Evolutionary conservation across 2,329 filamentous ascomycete species (phyloP).

Genomic region (Elsinoe ampelina): DNA sequence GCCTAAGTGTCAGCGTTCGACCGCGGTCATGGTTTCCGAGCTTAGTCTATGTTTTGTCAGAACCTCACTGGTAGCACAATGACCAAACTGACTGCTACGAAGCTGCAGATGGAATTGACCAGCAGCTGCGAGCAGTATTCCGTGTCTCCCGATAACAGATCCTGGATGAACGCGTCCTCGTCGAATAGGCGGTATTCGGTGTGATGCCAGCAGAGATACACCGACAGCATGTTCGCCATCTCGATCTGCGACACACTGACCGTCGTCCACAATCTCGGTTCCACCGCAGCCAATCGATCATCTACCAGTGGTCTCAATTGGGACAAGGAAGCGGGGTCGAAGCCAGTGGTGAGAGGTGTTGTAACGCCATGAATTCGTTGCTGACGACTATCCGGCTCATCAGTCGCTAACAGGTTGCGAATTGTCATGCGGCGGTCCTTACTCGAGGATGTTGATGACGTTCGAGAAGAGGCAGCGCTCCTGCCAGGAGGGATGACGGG

Average conservation of each 20-base stretch:
- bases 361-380: neutral
- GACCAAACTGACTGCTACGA: neutral
- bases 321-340: neutral
- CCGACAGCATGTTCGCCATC: constrained; percentile 1
- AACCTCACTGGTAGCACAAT: neutral
- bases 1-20: neutral
- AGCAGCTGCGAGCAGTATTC: neutral
- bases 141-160: neutral
- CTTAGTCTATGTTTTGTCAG: neutral
- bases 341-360: neutral
- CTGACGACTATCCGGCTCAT: neutral
- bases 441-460: neutral
- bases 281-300: neutral
- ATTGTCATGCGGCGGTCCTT: neutral
- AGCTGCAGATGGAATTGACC: neutral
- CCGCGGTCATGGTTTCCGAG: neutral
- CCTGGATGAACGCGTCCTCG: neutral
- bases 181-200: neutral
- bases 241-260: neutral
- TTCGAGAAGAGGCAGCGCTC: neutral
- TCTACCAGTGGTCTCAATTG: neutral
- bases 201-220: neutral
- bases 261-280: neutral
- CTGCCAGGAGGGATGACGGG: neutral
- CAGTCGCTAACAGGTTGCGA: neutral